These are phyloP conservation scores for Citrus maxima DNA, from an alignment of 345 rosid species.

Conservation along the genomic window DNA sequence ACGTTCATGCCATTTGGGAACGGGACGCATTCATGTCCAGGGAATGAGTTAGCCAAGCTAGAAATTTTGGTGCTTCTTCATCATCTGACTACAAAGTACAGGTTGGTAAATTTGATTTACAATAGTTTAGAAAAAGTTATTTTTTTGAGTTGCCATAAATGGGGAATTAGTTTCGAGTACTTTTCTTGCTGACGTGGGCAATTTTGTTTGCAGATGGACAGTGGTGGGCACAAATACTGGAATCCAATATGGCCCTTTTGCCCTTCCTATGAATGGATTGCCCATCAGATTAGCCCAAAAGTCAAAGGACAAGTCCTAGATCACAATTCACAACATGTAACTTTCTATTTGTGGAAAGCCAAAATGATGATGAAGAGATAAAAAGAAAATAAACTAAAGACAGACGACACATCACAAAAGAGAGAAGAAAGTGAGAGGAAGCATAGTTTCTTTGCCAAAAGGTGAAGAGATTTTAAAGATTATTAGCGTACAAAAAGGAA, in stretches of 20 bases:
- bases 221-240: conserved; percentile 47
- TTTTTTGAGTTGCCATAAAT: conserved; percentile 1
- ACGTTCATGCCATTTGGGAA: conserved; percentile 92
- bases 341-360: not conserved
- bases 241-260: conserved; percentile 83
- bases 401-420: not conserved
- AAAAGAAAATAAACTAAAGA: not conserved
- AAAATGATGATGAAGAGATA: not conserved
- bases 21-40: conserved; percentile 87
- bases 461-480: not conserved
- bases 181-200: conserved; percentile 26
- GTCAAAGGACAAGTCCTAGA: not conserved
- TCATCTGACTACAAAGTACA: conserved; percentile 86
- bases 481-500: not conserved
- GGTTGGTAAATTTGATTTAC: conserved; percentile 35
- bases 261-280: conserved; percentile 78
- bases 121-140: not conserved
- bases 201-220: conserved; percentile 57
- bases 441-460: not conserved
- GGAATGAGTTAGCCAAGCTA: conserved; percentile 81
- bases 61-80: conserved; percentile 80
- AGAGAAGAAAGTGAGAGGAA: not conserved
- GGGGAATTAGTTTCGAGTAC: conserved; percentile 3
- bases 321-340: not conserved
- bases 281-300: conserved; percentile 62